Evolutionary conservation across 2,329 filamentous ascomycete genomes (phyloP).

Genomic region (Dendrostoma leiphaemia): DNA sequence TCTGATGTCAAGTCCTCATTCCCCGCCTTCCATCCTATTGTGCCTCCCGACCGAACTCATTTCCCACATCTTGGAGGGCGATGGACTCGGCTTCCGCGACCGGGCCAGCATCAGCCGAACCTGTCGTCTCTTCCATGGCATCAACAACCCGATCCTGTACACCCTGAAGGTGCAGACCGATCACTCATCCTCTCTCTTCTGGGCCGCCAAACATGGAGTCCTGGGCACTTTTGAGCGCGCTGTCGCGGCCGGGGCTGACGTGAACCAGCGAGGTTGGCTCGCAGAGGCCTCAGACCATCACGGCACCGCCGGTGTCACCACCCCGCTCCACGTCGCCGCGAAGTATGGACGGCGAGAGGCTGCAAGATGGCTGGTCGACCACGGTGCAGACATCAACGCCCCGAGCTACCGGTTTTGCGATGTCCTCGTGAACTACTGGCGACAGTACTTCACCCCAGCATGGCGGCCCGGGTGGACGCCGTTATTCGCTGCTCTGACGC

Average conservation of each 20-base stretch:
- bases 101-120: not conserved
- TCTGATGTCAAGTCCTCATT: not conserved
- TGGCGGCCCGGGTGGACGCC: conserved; percentile 22
- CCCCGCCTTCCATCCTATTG: not conserved
- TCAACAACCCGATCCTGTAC: conserved; percentile 24
- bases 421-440: conserved; percentile 7
- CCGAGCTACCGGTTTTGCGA: conserved; percentile 21
- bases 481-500: conserved; percentile 24
- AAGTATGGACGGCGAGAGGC: conserved; percentile 23
- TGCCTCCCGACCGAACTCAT: not conserved
- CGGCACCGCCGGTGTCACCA: conserved; percentile 6
- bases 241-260: conserved; percentile 22
- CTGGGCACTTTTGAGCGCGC: conserved; percentile 23
- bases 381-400: conserved; percentile 50
- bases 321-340: conserved; percentile 23
- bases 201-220: conserved; percentile 23
- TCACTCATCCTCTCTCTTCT: conserved; percentile 20
- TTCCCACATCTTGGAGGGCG: not conserved
- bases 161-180: conserved; percentile 18
- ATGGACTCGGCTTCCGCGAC: not conserved
- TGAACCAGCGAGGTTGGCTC: conserved; percentile 14
- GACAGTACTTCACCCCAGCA: conserved; percentile 19
- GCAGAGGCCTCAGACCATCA: conserved; percentile 6
- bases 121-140: conserved; percentile 19
- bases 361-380: conserved; percentile 28